These are phyloP conservation scores for Aspergillus haitiensis DNA, from an alignment of 495 filamentous ascomycete species.

Conservation along the genomic window DNA sequence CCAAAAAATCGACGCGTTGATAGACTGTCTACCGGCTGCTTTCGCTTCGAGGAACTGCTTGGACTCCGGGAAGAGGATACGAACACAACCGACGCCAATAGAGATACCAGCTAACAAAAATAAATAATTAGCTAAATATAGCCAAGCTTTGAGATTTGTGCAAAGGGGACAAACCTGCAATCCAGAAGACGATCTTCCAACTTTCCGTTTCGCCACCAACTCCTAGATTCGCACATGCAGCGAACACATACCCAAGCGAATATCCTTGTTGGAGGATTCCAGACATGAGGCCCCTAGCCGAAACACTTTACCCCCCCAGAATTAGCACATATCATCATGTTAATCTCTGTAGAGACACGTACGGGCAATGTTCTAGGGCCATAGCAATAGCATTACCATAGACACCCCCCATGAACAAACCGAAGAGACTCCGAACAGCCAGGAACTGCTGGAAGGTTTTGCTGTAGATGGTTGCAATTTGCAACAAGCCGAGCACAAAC, in stretches of 20 bases:
- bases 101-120: constrained; percentile 55
- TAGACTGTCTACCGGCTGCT: constrained; percentile 48
- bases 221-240: constrained; percentile 67
- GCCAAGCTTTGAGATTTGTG: not conserved
- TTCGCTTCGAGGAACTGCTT: constrained; percentile 68
- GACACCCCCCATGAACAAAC: constrained; percentile 81
- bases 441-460: constrained; percentile 66
- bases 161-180: constrained; percentile 37
- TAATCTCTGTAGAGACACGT: constrained; percentile 17
- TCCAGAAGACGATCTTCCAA: constrained; percentile 67
- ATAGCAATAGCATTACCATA: constrained; percentile 81
- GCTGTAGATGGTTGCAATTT: constrained; percentile 73
- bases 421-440: constrained; percentile 68
- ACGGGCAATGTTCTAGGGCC: constrained; percentile 75
- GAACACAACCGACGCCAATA: constrained; percentile 61
- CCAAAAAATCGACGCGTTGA: constrained; percentile 57
- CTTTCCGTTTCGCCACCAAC: constrained; percentile 56
- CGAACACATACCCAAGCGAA: constrained; percentile 71
- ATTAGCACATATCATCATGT: constrained; percentile 14
- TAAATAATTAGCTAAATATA: not conserved
- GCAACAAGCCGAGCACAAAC: constrained; percentile 60
- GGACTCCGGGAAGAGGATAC: constrained; percentile 68
- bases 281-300: constrained; percentile 72
- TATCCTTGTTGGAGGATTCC: constrained; percentile 79
- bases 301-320: constrained; percentile 25